Evolutionary conservation across 352 stramenopile species (phyloP), one percentile per base, ranked within the genome.

Genomic region (Phytopythium cucurbitacearum): DNA sequence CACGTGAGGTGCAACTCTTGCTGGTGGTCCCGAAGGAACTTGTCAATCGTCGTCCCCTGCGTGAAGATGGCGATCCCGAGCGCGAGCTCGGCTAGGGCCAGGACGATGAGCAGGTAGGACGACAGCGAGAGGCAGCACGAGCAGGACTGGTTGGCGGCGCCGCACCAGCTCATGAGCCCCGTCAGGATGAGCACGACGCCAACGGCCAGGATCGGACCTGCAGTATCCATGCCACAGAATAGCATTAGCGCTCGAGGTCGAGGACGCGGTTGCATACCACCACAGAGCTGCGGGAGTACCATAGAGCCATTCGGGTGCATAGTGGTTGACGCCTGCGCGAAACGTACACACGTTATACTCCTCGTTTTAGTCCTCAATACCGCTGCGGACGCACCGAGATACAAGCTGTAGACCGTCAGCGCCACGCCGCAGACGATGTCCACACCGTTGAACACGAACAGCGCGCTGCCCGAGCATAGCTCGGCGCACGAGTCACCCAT

Each of bases 401-500:
- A 89, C 32, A 85, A 56, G 32, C 67, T 73, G 57, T 89, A 89
- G 53, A 83, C 67, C 1, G 71, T 76, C 21, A 89, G 71, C 11
- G 62, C 65, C 11, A 78, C 53, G 41, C 79, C 76, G 50, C 68
- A 87, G 16, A 85, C 49, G 35, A 89, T 55, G 45, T 89, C 79
- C 43, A 89, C 71, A 39, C 73, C 71, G 59, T 89, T 89, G 53
- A 83, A 89, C 39, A 89, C 34, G 56, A 87, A 86, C 38, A 89
- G 72, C 52, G 71, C 73, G 51, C 73, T 81, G 47, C 79, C 79
- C 5, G 71, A 73, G 62, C 73, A 87, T 47, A 66, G 71, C 47
- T 89, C 63, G 33, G 57, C 57, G 36, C 68, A 73, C 9, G 65
- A 67, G 40, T 80, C 62, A 37, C 62, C 67, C 56, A 69, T 65